Evolutionary conservation across 164 flowering plant genomes (phyloP).

Genomic region (Berberis thunbergii): DNA sequence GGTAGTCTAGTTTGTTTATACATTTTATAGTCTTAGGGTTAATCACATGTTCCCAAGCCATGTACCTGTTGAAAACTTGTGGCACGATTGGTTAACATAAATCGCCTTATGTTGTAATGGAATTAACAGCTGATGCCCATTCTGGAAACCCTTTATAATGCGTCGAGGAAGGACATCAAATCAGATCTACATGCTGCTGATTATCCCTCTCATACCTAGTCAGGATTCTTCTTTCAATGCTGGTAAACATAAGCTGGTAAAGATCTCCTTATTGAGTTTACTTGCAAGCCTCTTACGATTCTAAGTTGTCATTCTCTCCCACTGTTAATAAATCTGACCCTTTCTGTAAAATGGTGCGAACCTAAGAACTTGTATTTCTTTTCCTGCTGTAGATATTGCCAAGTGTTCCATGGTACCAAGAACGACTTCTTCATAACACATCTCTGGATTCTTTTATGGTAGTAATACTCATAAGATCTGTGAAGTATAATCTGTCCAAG

Average conservation of each 20-base stretch:
- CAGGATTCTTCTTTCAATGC: constrained; percentile 97
- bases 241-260: constrained; percentile 90
- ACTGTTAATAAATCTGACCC: too few relatives aligned
- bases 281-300: neutral
- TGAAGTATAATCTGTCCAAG: constrained; percentile 84
- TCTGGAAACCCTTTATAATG: constrained; percentile 83
- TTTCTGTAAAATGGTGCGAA: neutral
- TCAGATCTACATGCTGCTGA: constrained; percentile 95
- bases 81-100: constrained; percentile 4
- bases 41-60: neutral
- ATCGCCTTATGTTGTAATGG: constrained; percentile 4
- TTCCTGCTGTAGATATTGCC: constrained; percentile 52
- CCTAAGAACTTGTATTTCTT: constrained; percentile 2
- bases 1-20: too few relatives aligned
- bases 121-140: constrained; percentile 81
- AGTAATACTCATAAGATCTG: constrained; percentile 84
- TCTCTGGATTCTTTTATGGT: constrained; percentile 96
- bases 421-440: constrained; percentile 79
- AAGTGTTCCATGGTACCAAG: constrained; percentile 92
- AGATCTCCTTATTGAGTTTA: neutral
- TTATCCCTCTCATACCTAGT: constrained; percentile 90
- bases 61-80: neutral
- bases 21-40: neutral
- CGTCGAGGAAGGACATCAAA: constrained; percentile 76
- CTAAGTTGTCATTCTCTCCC: neutral